A percentile compares a stretch with the other conserved stretches of the same genome.
phyloP scores from a whole-genome alignment of 2,329 filamentous ascomycete species.

The Verticillium albo-atrum region DNA sequence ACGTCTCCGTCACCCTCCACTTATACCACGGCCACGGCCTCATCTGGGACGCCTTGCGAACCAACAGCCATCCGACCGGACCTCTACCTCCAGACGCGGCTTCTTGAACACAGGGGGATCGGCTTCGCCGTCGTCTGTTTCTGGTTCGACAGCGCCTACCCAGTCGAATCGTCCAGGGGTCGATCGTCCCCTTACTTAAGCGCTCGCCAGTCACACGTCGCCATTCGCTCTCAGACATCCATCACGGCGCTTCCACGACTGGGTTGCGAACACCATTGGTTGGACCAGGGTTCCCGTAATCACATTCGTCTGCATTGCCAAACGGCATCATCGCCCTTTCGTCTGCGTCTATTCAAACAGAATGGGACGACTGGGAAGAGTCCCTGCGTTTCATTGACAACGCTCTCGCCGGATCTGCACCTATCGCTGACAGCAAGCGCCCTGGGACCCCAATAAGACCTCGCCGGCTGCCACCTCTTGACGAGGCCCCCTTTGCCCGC shows the following conservation, averaged over 20 bases:
- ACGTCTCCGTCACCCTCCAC: background rate
- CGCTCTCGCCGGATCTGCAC: background rate
- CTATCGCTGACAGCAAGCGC: background rate
- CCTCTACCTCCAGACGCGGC: background rate
- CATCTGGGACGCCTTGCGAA: background rate
- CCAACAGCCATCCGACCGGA: background rate
- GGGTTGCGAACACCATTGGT: constrained; percentile 19
- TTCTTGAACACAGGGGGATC: background rate
- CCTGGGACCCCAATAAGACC: constrained; percentile 13
- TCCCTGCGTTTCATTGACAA: constrained; percentile 10
- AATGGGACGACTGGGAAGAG: constrained; percentile 12
- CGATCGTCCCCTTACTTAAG: constrained; percentile 15
- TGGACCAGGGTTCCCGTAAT: constrained; percentile 17
- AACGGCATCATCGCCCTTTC: background rate
- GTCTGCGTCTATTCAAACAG: constrained; percentile 24
- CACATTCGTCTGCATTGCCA: constrained; percentile 9
- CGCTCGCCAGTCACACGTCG: constrained; percentile 18
- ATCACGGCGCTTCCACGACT: constrained; percentile 24
- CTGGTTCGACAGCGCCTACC: constrained; percentile 1
- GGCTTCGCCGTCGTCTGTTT: constrained; percentile 12
- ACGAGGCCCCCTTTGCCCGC: constrained; percentile 8
- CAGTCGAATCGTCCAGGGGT: background rate
- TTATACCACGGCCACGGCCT: background rate
- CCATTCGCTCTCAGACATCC: constrained; percentile 14
- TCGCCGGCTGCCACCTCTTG: background rate